Conservation (phyloP, 176 grass and related monocot genomes). For the Cymbopogon citratus region DNA sequence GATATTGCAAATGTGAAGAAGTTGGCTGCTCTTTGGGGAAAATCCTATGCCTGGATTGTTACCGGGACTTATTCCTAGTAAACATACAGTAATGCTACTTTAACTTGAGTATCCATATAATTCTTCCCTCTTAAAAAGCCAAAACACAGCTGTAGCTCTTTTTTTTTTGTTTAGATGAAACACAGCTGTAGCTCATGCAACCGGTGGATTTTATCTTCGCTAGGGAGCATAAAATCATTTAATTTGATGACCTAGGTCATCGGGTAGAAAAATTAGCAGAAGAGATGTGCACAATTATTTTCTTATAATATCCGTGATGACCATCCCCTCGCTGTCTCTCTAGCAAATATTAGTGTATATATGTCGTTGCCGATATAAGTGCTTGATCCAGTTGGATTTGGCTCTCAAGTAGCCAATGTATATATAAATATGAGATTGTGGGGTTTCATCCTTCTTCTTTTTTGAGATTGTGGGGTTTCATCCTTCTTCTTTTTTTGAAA, state of each 20-base stretch:
- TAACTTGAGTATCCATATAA: not conserved
- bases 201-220: not conserved
- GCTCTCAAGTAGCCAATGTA: too few species aligned
- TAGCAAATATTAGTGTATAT: not conserved
- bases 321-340: not conserved
- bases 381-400: not conserved
- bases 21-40: not conserved
- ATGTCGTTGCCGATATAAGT: not conserved
- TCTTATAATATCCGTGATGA: not conserved
- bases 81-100: not conserved
- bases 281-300: not conserved
- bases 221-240: not conserved
- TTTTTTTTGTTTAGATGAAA: too few species aligned
- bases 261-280: not conserved
- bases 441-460: too few species aligned
- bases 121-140: not conserved
- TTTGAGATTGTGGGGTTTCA: too few species aligned
- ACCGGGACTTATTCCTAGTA: not conserved
- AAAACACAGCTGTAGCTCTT: not conserved
- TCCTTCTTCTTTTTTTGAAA: too few species aligned
- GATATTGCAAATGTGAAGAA: not conserved
- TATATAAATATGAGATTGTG: too few species aligned
- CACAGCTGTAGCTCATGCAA: not conserved
- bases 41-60: slow-evolving; percentile 2
- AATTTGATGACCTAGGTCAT: not conserved